Evolutionary conservation across 169 alveolate genomes (phyloP).

Genomic region (Cyclospora cayetanensis): DNA sequence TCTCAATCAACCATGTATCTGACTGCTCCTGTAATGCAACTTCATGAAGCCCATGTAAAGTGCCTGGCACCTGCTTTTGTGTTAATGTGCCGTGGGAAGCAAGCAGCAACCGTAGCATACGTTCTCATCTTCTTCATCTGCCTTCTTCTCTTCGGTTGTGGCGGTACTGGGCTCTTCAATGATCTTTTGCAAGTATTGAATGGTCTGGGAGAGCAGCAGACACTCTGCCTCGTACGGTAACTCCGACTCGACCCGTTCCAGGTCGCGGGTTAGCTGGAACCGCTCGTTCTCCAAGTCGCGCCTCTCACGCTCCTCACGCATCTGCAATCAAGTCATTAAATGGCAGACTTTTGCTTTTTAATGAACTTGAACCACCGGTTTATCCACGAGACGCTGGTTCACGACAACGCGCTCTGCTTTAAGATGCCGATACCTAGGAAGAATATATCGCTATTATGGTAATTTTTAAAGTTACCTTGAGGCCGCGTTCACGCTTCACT

Average conservation of each 20-base stretch:
- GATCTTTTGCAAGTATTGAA: conserved; percentile 66
- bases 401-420: too few relatives aligned
- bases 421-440: too few relatives aligned
- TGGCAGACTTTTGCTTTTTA: background rate
- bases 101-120: background rate
- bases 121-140: background rate
- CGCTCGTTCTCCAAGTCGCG: conserved; percentile 68
- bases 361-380: too few relatives aligned
- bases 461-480: conserved; percentile 1
- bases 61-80: too few relatives aligned
- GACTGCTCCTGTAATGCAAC: too few relatives aligned
- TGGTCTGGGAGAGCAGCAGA: conserved; percentile 60
- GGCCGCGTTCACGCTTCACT: conserved; percentile 51
- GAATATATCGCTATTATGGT: too few relatives aligned
- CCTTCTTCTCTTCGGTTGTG: conserved; percentile 3
- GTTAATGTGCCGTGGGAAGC: too few relatives aligned
- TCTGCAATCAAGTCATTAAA: background rate
- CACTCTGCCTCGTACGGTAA: conserved; percentile 63
- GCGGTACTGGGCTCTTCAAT: conserved; percentile 15
- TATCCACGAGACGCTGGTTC: too few relatives aligned
- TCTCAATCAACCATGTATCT: too few relatives aligned
- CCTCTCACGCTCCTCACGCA: conserved; percentile 68
- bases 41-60: too few relatives aligned
- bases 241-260: conserved; percentile 68
- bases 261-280: conserved; percentile 18